Evolutionary conservation across 2,329 filamentous ascomycete genomes (phyloP).

Genomic region (Endocalyx cinctus): DNA sequence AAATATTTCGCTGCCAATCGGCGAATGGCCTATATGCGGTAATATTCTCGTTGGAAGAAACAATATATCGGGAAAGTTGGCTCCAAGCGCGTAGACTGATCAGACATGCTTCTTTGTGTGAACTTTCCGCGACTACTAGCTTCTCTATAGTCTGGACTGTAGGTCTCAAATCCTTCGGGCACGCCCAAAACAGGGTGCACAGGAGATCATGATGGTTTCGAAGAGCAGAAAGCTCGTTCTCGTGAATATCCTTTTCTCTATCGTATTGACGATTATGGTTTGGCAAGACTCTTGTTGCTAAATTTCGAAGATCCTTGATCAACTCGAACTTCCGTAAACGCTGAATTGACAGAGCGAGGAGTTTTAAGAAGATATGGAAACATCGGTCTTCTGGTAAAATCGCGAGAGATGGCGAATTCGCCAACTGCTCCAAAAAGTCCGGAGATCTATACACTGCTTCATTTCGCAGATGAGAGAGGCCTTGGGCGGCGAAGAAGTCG

Average conservation of each 20-base stretch:
- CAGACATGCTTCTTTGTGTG: constrained; percentile 62
- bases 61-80: constrained; percentile 56
- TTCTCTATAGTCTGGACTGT: constrained; percentile 51
- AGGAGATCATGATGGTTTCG: constrained; percentile 67
- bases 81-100: constrained; percentile 61
- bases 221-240: constrained; percentile 58
- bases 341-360: constrained; percentile 53
- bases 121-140: constrained; percentile 53
- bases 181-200: constrained; percentile 61
- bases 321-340: constrained; percentile 43
- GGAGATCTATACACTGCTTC: constrained; percentile 60
- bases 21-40: constrained; percentile 45
- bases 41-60: constrained; percentile 38
- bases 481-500: constrained; percentile 62
- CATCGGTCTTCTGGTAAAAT: constrained; percentile 54
- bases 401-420: constrained; percentile 38
- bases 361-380: constrained; percentile 65
- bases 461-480: constrained; percentile 58
- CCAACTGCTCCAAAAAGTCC: constrained; percentile 55
- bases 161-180: constrained; percentile 51
- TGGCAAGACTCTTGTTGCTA: constrained; percentile 58
- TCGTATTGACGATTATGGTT: constrained; percentile 62
- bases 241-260: constrained; percentile 56
- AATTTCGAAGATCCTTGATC: constrained; percentile 54
- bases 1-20: constrained; percentile 54